Percentiles rank a stretch among this genome's conserved stretches.
Conservation (phyloP, 2,329 filamentous ascomycete genomes). For the Penicillium crustosum region DNA sequence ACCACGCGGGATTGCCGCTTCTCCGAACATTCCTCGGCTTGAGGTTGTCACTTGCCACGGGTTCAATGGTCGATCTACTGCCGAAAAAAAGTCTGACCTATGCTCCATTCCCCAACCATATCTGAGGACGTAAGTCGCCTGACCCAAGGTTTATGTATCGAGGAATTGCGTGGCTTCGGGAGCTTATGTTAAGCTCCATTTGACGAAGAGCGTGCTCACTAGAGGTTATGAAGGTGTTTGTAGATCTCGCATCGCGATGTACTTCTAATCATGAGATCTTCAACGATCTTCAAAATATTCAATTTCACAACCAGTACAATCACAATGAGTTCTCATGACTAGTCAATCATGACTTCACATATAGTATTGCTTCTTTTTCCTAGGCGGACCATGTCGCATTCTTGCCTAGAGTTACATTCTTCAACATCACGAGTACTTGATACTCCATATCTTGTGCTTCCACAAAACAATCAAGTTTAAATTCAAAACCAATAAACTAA, state of each 20-base stretch:
- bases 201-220: background rate
- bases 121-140: background rate
- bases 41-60: background rate
- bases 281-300: background rate
- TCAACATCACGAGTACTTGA: constrained; percentile 1
- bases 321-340: background rate
- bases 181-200: background rate
- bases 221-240: background rate
- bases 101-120: background rate
- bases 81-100: background rate
- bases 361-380: background rate
- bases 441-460: background rate
- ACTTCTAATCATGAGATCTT: background rate
- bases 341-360: background rate
- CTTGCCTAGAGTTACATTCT: constrained; percentile 1
- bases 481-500: background rate
- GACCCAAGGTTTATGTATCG: background rate
- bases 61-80: background rate
- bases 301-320: background rate
- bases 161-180: no score
- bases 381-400: background rate
- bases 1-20: background rate
- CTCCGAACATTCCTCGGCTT: background rate
- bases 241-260: background rate
- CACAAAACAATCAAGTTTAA: background rate